Conservation (phyloP, 495 filamentous ascomycete species). For the Penicillium arizonense region DNA sequence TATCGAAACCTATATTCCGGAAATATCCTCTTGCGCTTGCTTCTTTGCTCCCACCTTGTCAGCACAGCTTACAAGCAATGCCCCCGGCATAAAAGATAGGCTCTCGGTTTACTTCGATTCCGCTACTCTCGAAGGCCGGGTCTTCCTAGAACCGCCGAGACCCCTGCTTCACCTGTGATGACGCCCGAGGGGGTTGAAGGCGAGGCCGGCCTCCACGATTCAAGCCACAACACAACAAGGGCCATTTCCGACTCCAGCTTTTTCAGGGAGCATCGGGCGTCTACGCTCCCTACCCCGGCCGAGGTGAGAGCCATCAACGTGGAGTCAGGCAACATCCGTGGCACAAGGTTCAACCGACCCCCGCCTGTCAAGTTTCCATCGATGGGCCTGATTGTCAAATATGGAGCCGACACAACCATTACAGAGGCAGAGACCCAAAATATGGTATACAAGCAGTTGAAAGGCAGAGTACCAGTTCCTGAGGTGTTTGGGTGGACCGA, state of each 20-base stretch:
- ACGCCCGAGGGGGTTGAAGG: conserved; percentile 5
- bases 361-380: conserved; percentile 37
- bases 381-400: conserved; percentile 18
- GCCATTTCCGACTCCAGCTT: conserved; percentile 11
- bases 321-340: conserved; percentile 9
- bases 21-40: no score
- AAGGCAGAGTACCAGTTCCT: conserved; percentile 38
- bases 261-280: conserved; percentile 3
- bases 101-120: conserved; percentile 3
- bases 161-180: conserved; percentile 9
- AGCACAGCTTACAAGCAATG: no score
- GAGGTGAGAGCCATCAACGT: conserved; percentile 20
- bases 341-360: conserved; percentile 12
- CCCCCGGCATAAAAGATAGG: no score
- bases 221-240: conserved; percentile 4
- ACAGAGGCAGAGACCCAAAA: conserved; percentile 43
- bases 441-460: conserved; percentile 30
- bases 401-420: conserved; percentile 1
- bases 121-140: not conserved
- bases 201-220: conserved; percentile 8
- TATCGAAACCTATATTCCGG: no score
- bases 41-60: no score
- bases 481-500: conserved; percentile 47
- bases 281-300: conserved; percentile 12
- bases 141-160: no score